Evolutionary conservation across 495 filamentous ascomycete species (phyloP).

Genomic region (Glarea lozoyensis): DNA sequence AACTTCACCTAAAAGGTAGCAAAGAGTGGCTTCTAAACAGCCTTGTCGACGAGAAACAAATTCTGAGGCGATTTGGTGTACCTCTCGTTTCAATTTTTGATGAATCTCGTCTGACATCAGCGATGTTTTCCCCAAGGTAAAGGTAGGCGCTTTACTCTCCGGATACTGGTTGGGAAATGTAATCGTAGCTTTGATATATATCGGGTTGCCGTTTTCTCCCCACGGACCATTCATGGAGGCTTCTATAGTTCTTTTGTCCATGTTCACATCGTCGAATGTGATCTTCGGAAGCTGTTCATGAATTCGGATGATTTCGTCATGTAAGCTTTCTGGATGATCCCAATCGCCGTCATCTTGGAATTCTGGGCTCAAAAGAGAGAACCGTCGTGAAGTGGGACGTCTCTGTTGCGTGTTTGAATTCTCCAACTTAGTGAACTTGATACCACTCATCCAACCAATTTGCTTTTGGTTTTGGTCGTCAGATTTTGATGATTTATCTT

Average conservation of each 20-base stretch:
- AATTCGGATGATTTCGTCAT: conserved; percentile 81
- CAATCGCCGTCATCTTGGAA: conserved; percentile 41
- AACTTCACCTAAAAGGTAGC: conserved; percentile 77
- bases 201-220: conserved; percentile 58
- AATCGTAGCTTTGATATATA: conserved; percentile 72
- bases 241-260: conserved; percentile 58
- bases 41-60: conserved; percentile 62
- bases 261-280: conserved; percentile 76
- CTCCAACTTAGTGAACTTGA: conserved; percentile 60
- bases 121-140: conserved; percentile 68
- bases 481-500: conserved; percentile 24
- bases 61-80: conserved; percentile 59
- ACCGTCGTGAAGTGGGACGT: conserved; percentile 11
- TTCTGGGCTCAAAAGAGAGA: conserved; percentile 18
- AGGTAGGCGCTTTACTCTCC: conserved; percentile 51
- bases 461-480: conserved; percentile 39
- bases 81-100: conserved; percentile 52
- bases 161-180: conserved; percentile 77
- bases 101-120: conserved; percentile 64
- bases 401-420: conserved; percentile 4
- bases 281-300: conserved; percentile 78
- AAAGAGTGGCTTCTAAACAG: conserved; percentile 73
- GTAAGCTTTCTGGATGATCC: conserved; percentile 71
- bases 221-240: conserved; percentile 84
- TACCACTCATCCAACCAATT: conserved; percentile 89